Percentiles rank a stretch among this genome's conserved stretches.
phyloP scores from a whole-genome alignment of 2,329 filamentous ascomycete species.

The Xylaria sp. region DNA sequence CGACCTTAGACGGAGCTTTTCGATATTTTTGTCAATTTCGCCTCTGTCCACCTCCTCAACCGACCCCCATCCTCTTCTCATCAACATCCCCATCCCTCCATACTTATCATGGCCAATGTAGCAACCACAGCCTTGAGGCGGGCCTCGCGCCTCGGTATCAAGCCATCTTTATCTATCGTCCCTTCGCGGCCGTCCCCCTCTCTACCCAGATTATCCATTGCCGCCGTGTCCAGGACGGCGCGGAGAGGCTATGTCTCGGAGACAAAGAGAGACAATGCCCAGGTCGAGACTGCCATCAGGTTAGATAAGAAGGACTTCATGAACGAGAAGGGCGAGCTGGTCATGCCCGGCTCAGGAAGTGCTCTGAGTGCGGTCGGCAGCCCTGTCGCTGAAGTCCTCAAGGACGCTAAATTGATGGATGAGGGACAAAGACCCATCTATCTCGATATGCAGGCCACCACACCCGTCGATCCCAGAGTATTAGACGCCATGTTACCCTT shows the following conservation, averaged over 20 bases:
- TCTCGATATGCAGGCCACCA: constrained; percentile 97
- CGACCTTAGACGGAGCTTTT: constrained; percentile 14
- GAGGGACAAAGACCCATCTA: constrained; percentile 94
- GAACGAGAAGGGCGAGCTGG: constrained; percentile 49
- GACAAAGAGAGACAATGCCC: constrained; percentile 78
- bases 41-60: constrained; percentile 7
- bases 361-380: constrained; percentile 74
- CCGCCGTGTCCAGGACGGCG: constrained; percentile 36
- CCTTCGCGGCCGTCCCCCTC: constrained; percentile 43
- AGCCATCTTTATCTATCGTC: constrained; percentile 46
- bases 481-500: constrained; percentile 96
- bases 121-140: constrained; percentile 76
- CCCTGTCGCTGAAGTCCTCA: constrained; percentile 84
- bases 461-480: constrained; percentile 90
- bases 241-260: constrained; percentile 80
- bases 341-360: constrained; percentile 63
- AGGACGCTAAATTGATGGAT: constrained; percentile 91
- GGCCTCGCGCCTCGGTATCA: constrained; percentile 65
- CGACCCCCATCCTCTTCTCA: background rate
- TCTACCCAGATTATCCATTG: constrained; percentile 43
- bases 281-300: constrained; percentile 86
- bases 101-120: constrained; percentile 64
- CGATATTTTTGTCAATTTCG: constrained; percentile 14
- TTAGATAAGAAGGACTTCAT: constrained; percentile 85
- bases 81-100: constrained; percentile 20